Percentiles rank a stretch among this genome's conserved stretches.
These are phyloP conservation scores for Yamadazyma nakazawae DNA, from an alignment of 805 yeast genomes.

Conservation along the genomic window DNA sequence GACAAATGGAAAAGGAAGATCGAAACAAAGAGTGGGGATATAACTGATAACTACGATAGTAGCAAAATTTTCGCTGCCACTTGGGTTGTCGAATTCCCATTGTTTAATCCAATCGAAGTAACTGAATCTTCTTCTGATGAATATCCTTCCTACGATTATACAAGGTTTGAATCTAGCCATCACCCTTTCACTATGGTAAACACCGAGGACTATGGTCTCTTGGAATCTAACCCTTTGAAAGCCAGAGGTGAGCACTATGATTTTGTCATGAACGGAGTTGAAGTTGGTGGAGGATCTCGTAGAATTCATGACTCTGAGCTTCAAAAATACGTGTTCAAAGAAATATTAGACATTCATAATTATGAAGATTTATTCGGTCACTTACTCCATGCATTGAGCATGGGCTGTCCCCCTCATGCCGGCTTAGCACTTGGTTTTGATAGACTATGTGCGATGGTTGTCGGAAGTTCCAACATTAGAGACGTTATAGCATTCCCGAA, in stretches of 20 bases:
- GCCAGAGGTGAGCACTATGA: conserved; percentile 93
- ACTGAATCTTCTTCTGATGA: conserved; percentile 4
- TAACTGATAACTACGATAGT: conserved; percentile 16
- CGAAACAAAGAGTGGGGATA: conserved; percentile 9
- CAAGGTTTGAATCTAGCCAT: conserved; percentile 67
- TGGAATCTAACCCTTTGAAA: conserved; percentile 53
- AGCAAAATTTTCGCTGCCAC: conserved; percentile 52
- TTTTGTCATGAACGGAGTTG: conserved; percentile 89
- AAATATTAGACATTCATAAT: conserved; percentile 57
- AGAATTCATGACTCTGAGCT: conserved; percentile 85
- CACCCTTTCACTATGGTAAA: conserved; percentile 97
- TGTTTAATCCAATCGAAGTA: conserved; percentile 72
- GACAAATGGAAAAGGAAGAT: conserved; percentile 45
- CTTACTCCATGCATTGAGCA: conserved; percentile 69
- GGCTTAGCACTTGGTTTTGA: conserved; percentile 96
- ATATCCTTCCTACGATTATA: conserved; percentile 55
- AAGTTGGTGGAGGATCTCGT: conserved; percentile 95
- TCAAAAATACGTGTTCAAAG: conserved; percentile 68
- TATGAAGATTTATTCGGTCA: conserved; percentile 78
- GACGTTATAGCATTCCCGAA: conserved; percentile 98
- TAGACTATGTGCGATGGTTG: conserved; percentile 84
- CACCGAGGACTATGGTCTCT: conserved; percentile 57
- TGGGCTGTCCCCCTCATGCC: conserved; percentile 99
- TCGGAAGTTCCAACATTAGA: conserved; percentile 73
- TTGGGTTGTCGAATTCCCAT: conserved; percentile 93